Percentiles rank a stretch among this genome's conserved stretches.
Conservation (phyloP, 495 filamentous ascomycete genomes). For the Hapsidospora chrysogenum region DNA sequence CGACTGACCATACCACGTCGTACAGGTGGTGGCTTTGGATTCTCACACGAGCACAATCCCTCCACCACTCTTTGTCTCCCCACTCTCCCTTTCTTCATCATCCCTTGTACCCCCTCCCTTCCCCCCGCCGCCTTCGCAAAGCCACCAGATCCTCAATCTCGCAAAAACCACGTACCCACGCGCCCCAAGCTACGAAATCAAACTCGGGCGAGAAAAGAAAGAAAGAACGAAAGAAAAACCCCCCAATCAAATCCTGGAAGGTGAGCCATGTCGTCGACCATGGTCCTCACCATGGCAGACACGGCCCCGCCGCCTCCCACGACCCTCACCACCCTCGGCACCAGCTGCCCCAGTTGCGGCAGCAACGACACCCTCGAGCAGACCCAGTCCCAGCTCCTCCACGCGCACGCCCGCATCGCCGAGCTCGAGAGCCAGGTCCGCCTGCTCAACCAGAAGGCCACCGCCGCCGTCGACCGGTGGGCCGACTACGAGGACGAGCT, state of each 20-base stretch:
- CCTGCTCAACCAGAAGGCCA: conserved; percentile 58
- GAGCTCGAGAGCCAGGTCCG: conserved; percentile 71
- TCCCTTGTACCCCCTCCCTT: no score
- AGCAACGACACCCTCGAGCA: conserved; percentile 21
- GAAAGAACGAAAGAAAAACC: background rate
- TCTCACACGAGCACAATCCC: no score
- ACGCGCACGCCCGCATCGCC: conserved; percentile 51
- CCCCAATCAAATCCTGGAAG: background rate
- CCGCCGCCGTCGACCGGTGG: conserved; percentile 61
- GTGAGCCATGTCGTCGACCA: conserved; percentile 2
- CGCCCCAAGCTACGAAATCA: no score
- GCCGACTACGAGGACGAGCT: conserved; percentile 94
- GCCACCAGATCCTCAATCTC: no score
- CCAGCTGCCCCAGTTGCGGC: conserved; percentile 4
- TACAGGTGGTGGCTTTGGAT: no score
- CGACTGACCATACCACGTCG: no score
- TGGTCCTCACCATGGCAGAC: conserved; percentile 1
- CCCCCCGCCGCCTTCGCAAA: no score
- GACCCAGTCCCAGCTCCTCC: conserved; percentile 22
- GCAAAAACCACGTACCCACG: no score
- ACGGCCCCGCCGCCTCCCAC: background rate
- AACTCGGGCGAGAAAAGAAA: no score
- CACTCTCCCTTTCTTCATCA: no score
- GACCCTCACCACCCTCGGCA: background rate
- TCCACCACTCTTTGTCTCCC: no score